These are phyloP conservation scores for Aristolochia fimbriata DNA, from an alignment of 164 flowering plant species.

Conservation along the genomic window DNA sequence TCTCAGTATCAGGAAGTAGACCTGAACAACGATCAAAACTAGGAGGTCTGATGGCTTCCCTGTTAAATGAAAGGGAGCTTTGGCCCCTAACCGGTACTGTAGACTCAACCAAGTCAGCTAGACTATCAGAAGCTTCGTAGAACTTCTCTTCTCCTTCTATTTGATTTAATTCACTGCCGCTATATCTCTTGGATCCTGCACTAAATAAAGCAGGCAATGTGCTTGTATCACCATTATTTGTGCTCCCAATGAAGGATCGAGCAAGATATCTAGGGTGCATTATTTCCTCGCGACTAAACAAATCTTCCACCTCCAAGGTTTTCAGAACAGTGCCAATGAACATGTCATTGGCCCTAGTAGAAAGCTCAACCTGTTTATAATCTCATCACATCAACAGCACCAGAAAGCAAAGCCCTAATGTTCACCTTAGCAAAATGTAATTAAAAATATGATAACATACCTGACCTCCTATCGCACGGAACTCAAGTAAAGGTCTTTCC, in stretches of 20 bases:
- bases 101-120: slow-evolving; percentile 43
- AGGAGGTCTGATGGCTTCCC: slow-evolving; percentile 33
- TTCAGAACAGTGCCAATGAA: slow-evolving; percentile 76
- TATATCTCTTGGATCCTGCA: slow-evolving; percentile 15
- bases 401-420: background rate
- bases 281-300: slow-evolving; percentile 31
- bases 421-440: background rate
- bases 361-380: slow-evolving; percentile 65
- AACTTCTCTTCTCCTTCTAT: slow-evolving; percentile 76
- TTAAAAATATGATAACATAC: slow-evolving; percentile 19
- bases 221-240: slow-evolving; percentile 10
- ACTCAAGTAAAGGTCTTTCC: slow-evolving; percentile 71
- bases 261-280: slow-evolving; percentile 54
- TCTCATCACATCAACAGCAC: slow-evolving; percentile 2
- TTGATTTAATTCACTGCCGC: slow-evolving; percentile 24
- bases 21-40: slow-evolving; percentile 52
- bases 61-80: slow-evolving; percentile 19
- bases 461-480: slow-evolving; percentile 94
- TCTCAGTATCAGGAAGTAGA: slow-evolving; percentile 52
- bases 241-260: slow-evolving; percentile 56
- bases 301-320: slow-evolving; percentile 88
- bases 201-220: slow-evolving; percentile 19
- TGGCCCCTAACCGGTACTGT: slow-evolving; percentile 13
- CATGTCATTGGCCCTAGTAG: slow-evolving; percentile 64
- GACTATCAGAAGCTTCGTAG: slow-evolving; percentile 79